phyloP scores from a whole-genome alignment of 306 rosid species.

The Betula pendula region DNA sequence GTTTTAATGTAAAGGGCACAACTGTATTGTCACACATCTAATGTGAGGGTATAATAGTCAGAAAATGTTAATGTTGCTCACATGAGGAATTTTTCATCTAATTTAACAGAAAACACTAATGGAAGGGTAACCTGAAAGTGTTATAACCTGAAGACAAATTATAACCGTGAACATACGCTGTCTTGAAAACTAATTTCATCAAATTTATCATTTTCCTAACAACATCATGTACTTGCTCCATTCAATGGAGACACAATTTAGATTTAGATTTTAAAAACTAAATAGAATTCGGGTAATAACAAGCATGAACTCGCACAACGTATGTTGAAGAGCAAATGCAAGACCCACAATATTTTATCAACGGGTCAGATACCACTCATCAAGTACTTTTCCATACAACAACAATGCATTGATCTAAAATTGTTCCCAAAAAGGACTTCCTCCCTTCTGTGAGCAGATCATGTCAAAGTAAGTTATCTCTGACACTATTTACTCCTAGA shows the following conservation, averaged over 20 bases:
- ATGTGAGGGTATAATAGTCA: too few relatives aligned
- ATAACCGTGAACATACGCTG: not conserved
- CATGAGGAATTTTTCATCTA: too few relatives aligned
- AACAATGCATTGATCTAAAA: not conserved
- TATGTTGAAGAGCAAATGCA: not conserved
- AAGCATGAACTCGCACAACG: not conserved
- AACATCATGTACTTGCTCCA: not conserved
- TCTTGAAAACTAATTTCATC: not conserved
- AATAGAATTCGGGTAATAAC: not conserved
- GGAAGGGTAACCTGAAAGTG: too few relatives aligned
- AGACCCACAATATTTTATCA: not conserved
- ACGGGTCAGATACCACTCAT: not conserved
- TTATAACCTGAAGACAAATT: not conserved
- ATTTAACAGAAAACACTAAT: too few relatives aligned
- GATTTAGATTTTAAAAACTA: not conserved
- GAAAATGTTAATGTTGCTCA: too few relatives aligned
- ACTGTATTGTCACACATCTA: too few relatives aligned
- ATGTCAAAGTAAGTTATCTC: not conserved
- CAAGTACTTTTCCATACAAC: not conserved
- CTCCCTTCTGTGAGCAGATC: conserved; percentile 1
- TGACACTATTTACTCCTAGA: not conserved
- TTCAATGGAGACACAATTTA: not conserved
- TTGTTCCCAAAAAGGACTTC: not conserved
- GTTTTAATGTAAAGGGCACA: too few relatives aligned
- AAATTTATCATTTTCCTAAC: not conserved